Evolutionary conservation across 805 yeast species (phyloP).

Genomic region (Candida palmyrensis): DNA sequence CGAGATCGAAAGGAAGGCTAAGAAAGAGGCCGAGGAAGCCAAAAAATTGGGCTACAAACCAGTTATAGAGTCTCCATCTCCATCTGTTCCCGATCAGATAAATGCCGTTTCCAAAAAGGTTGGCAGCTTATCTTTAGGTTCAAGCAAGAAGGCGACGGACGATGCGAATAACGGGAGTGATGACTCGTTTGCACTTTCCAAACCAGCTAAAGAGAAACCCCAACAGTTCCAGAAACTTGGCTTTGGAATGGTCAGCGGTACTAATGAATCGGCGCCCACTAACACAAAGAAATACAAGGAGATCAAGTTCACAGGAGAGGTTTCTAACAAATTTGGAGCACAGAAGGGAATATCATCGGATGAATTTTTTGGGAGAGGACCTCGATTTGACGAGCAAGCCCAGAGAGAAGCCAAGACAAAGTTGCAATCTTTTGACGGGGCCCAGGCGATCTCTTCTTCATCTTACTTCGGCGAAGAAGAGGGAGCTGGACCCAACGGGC

Average conservation of each 20-base stretch:
- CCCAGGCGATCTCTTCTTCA: conserved; percentile 86
- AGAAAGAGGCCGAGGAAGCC: conserved; percentile 72
- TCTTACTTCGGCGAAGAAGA: conserved; percentile 89
- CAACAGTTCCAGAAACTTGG: conserved; percentile 80
- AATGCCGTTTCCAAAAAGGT: conserved; percentile 3
- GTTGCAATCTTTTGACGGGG: conserved; percentile 75
- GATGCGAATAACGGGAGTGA: conserved; percentile 7
- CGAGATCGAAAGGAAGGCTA: conserved; percentile 70
- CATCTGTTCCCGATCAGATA: neutral
- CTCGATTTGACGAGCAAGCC: conserved; percentile 67
- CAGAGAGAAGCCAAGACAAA: conserved; percentile 79
- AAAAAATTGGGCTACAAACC: conserved; percentile 51
- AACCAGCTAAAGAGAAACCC: conserved; percentile 44
- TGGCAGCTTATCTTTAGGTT: conserved; percentile 3
- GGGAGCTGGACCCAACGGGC: conserved; percentile 17
- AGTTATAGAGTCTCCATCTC: conserved; percentile 11
- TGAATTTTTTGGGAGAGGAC: conserved; percentile 86
- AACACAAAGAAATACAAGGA: conserved; percentile 41
- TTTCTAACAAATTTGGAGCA: conserved; percentile 70
- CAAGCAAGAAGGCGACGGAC: neutral
- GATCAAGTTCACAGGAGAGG: conserved; percentile 68
- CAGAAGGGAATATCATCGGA: conserved; percentile 97
- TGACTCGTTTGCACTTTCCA: neutral
- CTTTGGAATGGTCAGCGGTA: conserved; percentile 79
- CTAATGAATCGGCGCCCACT: conserved; percentile 36